Evolutionary conservation across 1,284 basidiomycete genomes (phyloP).

Genomic region (Wallemia ichthyophaga): DNA sequence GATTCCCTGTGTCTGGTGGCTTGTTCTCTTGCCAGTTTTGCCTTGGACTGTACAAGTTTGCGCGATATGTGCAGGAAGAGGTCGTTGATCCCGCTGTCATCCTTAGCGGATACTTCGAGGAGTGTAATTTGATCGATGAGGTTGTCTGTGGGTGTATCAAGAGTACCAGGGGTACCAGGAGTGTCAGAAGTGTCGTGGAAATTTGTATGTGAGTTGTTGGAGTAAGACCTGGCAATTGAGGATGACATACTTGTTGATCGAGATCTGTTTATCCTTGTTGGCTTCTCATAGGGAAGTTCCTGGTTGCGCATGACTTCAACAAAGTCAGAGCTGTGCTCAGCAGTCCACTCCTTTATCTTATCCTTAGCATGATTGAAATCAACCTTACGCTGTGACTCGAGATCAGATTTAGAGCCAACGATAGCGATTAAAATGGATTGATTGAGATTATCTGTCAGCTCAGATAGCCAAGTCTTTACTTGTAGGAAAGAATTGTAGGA

Average conservation of each 20-base stretch:
- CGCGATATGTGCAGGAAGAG: not conserved
- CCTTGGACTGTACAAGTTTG: not conserved
- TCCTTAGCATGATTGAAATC: not conserved
- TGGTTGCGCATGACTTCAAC: not conserved
- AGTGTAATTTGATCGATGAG: not conserved
- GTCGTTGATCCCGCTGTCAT: not conserved
- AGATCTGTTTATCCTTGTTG: not conserved
- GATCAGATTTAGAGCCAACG: not conserved
- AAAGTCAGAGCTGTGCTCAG: not conserved
- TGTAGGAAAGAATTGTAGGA: slow-evolving; percentile 66
- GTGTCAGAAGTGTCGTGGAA: no score
- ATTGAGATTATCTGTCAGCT: not conserved
- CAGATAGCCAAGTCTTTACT: slow-evolving; percentile 42
- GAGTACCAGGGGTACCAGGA: not conserved
- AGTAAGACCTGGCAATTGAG: not conserved
- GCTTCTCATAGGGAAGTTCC: not conserved
- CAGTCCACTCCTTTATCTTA: not conserved
- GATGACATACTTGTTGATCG: not conserved
- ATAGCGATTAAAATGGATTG: not conserved
- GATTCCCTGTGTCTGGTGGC: not conserved
- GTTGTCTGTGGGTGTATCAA: not conserved
- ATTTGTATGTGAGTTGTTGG: no score
- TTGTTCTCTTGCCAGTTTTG: not conserved
- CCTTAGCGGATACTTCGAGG: not conserved
- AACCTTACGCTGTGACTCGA: not conserved